Percentiles rank a stretch among this genome's conserved stretches.
Evolutionary conservation across 192 early-diverging fungal species (phyloP).

Genomic region (Powellomyces hirtus): DNA sequence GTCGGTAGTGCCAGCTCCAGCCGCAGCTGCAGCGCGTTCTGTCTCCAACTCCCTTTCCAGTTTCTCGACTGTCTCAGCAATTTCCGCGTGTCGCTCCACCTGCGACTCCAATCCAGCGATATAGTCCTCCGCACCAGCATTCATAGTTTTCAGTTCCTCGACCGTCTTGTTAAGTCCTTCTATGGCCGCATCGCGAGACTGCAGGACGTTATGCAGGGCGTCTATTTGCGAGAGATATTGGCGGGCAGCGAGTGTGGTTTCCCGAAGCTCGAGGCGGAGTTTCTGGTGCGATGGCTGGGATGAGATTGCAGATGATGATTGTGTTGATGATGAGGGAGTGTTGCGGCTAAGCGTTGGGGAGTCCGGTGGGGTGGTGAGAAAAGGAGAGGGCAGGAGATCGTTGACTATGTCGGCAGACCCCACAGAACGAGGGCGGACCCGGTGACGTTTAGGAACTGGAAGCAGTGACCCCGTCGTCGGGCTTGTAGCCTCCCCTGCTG

Average conservation of each 20-base stretch:
- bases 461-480: too few species aligned
- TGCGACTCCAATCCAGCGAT: constrained; percentile 20
- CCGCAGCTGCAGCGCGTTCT: not conserved
- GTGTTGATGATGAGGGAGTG: too few species aligned
- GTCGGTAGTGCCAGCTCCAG: not conserved
- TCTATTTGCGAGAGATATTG: constrained; percentile 7
- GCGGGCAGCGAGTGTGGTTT: constrained; percentile 4
- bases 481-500: too few species aligned
- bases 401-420: not conserved
- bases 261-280: constrained; percentile 6
- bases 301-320: not conserved
- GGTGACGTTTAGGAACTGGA: constrained; percentile 17
- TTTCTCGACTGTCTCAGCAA: constrained; percentile 1
- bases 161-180: constrained; percentile 3
- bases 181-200: not conserved
- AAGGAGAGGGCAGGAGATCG: not conserved
- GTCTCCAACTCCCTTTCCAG: constrained; percentile 14
- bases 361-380: not conserved
- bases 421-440: not conserved
- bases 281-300: not conserved
- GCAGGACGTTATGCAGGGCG: not conserved
- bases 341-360: not conserved
- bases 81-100: not conserved
- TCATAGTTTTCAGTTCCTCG: not conserved
- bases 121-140: constrained; percentile 22